Base-by-base conservation (phyloP, 1,284 basidiomycete species). In the Tausonia pullulans region DNA sequence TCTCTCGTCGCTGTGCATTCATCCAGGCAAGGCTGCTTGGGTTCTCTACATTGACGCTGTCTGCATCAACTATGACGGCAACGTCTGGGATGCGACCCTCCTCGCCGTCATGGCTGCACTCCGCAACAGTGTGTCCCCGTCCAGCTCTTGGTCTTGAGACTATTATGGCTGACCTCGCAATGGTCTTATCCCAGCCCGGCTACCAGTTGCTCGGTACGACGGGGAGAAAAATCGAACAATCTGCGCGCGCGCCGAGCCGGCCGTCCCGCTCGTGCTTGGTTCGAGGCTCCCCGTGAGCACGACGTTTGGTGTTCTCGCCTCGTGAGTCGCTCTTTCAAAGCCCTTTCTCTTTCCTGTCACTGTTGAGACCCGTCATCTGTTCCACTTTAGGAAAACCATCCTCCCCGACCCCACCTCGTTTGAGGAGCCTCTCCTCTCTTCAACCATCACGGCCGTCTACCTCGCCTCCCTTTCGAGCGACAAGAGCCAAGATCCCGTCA, bases 1-100 rank as follows among this genome's bases (percentile, higher is more conserved):
- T 0, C 80, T 85, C 0, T 74, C 80, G 0, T 83, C 85, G 0
- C 81, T 98, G 1, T 87, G 86, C 71, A 96, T 98, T 61, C 80
- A 87, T 16, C 82, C 84, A 0, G 85, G 84, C 3, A 88, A 87
- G 74, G 81, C 90, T 0, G 92, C 81, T 0, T 98, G 93, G 92
- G 86, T 87, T 40, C 79, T 98, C 14, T 97, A 97, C 74, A 81
- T 98, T 68, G 95, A 98, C 69, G 84, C 91, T 44, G 89, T 87
- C 4, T 97, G 93, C 75, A 88, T 98, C 71, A 97, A 95, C 77
- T 95, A 93, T 71, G 94, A 98, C 74, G 95, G 95, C 8, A 97
- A 97, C 72, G 87, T 83, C 1, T 89, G 96, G 69, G 95, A 99
- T 69, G 91, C 94, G 0, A 83, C 90, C 0, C 79, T 97, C 2